Evolutionary conservation across 768 basidiomycete species (phyloP).

Genomic region (Leccinum subgranulosum): DNA sequence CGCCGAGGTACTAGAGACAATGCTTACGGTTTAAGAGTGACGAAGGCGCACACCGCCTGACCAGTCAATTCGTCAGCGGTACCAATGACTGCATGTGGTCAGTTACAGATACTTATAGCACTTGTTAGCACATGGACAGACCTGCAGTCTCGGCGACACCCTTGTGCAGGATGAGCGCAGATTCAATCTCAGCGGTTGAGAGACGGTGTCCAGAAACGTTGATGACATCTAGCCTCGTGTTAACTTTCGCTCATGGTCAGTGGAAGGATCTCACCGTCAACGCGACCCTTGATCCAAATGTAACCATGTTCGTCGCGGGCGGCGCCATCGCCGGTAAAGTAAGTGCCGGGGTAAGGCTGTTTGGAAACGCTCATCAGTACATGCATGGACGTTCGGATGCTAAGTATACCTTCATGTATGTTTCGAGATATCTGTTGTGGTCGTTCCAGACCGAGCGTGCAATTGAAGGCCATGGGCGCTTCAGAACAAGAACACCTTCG

Average conservation of each 20-base stretch:
- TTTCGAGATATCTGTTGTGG: slow-evolving; percentile 81
- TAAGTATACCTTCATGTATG: slow-evolving; percentile 58
- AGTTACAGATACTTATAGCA: background rate
- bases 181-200: slow-evolving; percentile 97
- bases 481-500: slow-evolving; percentile 87
- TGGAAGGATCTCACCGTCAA: slow-evolving; percentile 65
- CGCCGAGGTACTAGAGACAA: background rate
- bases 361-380: slow-evolving; percentile 31
- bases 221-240: slow-evolving; percentile 69
- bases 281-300: slow-evolving; percentile 97
- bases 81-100: slow-evolving; percentile 58
- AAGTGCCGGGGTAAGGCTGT: slow-evolving; percentile 81
- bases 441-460: slow-evolving; percentile 91
- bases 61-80: slow-evolving; percentile 85
- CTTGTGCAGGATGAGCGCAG: slow-evolving; percentile 89
- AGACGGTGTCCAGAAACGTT: slow-evolving; percentile 97
- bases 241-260: background rate
- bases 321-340: slow-evolving; percentile 98
- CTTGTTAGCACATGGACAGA: slow-evolving; percentile 20
- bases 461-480: slow-evolving; percentile 91
- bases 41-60: slow-evolving; percentile 93
- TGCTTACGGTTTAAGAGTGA: slow-evolving; percentile 87
- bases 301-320: slow-evolving; percentile 93
- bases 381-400: slow-evolving; percentile 28
- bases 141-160: slow-evolving; percentile 95